A percentile compares a stretch with the other conserved stretches of the same genome.
Conservation (phyloP, 345 rosid species). For the Anastatica hierochuntica region DNA sequence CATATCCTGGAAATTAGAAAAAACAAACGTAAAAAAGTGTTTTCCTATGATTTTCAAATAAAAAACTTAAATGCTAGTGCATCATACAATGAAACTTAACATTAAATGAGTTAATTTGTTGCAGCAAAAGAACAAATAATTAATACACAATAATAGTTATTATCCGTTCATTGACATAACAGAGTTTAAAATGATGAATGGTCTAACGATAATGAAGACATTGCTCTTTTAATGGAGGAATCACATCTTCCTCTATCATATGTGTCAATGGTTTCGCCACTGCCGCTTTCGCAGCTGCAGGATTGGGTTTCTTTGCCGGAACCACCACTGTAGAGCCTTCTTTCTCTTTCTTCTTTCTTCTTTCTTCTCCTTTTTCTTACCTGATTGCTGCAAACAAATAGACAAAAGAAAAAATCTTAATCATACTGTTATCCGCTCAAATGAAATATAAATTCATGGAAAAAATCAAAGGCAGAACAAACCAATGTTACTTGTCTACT, state of each 20-base stretch:
- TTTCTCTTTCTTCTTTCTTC: conserved; percentile 23
- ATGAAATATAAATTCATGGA: background rate
- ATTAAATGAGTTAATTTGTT: no score
- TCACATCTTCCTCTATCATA: conserved; percentile 88
- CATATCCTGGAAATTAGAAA: no score
- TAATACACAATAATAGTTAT: no score
- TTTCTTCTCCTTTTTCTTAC: conserved; percentile 20
- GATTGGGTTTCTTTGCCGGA: conserved; percentile 50
- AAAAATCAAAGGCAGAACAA: background rate
- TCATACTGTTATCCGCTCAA: background rate
- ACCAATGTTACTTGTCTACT: conserved; percentile 50
- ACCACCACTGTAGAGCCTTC: conserved; percentile 17
- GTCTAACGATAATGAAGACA: no score
- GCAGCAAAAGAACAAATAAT: no score
- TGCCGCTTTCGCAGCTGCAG: conserved; percentile 53
- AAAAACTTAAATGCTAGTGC: no score
- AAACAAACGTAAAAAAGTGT: no score
- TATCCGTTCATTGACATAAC: no score
- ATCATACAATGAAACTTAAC: no score
- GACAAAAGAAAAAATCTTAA: background rate
- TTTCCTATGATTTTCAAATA: no score
- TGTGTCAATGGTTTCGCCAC: conserved; percentile 45
- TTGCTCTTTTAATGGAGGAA: conserved; percentile 58
- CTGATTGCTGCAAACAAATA: conserved; percentile 32
- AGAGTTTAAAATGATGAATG: no score